These are phyloP conservation scores for Serpula lacrymans DNA, from an alignment of 768 basidiomycete species.

Conservation along the genomic window DNA sequence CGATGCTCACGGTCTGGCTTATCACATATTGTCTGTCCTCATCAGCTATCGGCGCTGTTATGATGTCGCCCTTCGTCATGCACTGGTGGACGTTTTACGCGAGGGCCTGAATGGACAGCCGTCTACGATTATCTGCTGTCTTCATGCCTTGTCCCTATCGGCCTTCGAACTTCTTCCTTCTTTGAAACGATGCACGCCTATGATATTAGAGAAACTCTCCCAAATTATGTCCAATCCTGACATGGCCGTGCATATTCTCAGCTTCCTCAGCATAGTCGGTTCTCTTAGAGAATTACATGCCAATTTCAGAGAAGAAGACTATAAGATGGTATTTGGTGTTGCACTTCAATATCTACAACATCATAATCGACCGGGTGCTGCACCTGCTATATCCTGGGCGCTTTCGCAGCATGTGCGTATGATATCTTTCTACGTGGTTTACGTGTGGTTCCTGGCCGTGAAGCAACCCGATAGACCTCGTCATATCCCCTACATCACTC, in stretches of 20 bases:
- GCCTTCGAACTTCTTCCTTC: conserved; percentile 85
- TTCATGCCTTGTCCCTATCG: conserved; percentile 84
- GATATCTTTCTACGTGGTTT: conserved; percentile 87
- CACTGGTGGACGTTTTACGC: conserved; percentile 71
- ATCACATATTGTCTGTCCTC: conserved; percentile 82
- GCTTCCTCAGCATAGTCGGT: conserved; percentile 84
- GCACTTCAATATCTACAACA: conserved; percentile 91
- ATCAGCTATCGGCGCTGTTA: conserved; percentile 85
- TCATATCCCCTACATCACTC: conserved; percentile 82
- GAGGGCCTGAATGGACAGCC: conserved; percentile 66
- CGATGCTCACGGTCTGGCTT: conserved; percentile 86
- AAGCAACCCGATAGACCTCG: conserved; percentile 76
- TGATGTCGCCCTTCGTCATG: conserved; percentile 59
- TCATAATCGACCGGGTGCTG: conserved; percentile 66
- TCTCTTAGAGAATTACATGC: conserved; percentile 75
- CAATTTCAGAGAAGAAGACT: conserved; percentile 90
- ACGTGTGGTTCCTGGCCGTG: conserved; percentile 91
- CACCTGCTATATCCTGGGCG: conserved; percentile 72
- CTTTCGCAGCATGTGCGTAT: conserved; percentile 89
- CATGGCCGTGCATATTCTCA: conserved; percentile 95
- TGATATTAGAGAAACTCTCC: conserved; percentile 81
- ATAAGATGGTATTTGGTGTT: conserved; percentile 91
- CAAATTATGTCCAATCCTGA: conserved; percentile 93
- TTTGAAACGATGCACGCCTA: conserved; percentile 73
- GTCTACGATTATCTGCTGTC: conserved; percentile 80